Conservation (phyloP, 305 asterid species). For the Galium porrigens region DNA sequence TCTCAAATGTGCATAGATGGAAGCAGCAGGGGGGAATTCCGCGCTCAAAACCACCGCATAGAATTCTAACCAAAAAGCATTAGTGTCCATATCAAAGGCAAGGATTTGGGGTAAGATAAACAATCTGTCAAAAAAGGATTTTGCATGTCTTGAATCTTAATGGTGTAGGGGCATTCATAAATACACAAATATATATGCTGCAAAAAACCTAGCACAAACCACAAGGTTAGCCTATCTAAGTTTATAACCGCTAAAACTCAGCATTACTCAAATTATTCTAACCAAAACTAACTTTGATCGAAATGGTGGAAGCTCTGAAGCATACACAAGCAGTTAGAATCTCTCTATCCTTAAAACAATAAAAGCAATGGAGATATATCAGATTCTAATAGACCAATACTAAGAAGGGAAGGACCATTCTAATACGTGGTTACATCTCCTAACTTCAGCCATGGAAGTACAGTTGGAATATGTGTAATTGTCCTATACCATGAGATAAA, state of each 20-base stretch:
- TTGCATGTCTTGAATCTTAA: too few relatives aligned
- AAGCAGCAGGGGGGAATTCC: too few relatives aligned
- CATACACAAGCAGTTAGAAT: background rate
- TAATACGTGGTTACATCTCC: background rate
- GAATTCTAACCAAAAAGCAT: background rate
- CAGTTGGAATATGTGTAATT: background rate
- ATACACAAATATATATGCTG: too few relatives aligned
- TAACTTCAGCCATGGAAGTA: background rate
- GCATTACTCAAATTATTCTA: background rate
- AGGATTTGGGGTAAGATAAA: background rate
- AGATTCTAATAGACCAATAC: background rate
- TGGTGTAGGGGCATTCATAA: background rate
- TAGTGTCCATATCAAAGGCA: slow-evolving; percentile 3
- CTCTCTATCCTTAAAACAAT: background rate
- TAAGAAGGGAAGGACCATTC: background rate
- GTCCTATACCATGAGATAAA: background rate
- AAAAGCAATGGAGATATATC: background rate
- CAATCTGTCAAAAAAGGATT: background rate
- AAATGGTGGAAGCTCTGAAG: background rate
- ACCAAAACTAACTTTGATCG: background rate
- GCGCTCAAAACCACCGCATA: too few relatives aligned
- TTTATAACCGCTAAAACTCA: background rate
- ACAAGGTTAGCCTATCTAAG: background rate
- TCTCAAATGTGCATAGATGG: background rate
- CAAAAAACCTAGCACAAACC: background rate